Base-by-base conservation (phyloP, 805 yeast species). In the Dipodascus geniculatus region DNA sequence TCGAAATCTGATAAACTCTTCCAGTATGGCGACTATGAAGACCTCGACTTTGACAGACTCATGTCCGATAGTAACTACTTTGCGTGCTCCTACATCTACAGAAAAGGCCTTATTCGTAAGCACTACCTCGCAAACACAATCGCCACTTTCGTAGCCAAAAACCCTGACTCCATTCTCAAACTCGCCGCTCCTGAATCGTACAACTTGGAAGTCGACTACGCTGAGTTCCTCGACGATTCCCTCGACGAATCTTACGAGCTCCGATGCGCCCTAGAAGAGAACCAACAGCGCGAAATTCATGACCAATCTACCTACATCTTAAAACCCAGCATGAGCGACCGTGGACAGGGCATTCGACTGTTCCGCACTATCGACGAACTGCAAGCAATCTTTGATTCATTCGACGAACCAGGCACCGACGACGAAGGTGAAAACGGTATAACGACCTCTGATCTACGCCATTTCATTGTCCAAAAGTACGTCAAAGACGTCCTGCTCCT, bases 291-390 rank as follows among this genome's bases (percentile, higher is more conserved):
- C 4, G 44, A 38, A 14, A 38, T 8, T 14, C 11, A 28, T 8
- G 35, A 38, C 17, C 17, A 16, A 38, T 6, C 8, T 38, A 78
- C 83, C 49, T 91, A 95, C 90, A 93, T 93, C 42, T 74, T 93
- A 65, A 93, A 93, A 65, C 99, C 99, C 16, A 82, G 96, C 58
- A 89, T 93, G 96, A 85, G 95, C 63, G 99, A 93, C 65, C 83
- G 91, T 65, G 99, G 96, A 9, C 96, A 93, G 65, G 99, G 99
- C 0, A 91, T 93, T 51, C 72, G 96, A 42, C 68, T 93, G 0
- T 93, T 93, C 71, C 75, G 75, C 53, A 82, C 89, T 0, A 74
- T 87, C 35, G 87, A 82, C 6, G 93, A 89, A 61, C 71, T 93
- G 51, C 96, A 90, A 66, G 76, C 68, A 2, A 82, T 91, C 2